Percentiles rank a stretch among this genome's conserved stretches.
These are phyloP conservation scores for Cladosporium sp. DNA, from an alignment of 2,329 filamentous ascomycete genomes.

Conservation along the genomic window DNA sequence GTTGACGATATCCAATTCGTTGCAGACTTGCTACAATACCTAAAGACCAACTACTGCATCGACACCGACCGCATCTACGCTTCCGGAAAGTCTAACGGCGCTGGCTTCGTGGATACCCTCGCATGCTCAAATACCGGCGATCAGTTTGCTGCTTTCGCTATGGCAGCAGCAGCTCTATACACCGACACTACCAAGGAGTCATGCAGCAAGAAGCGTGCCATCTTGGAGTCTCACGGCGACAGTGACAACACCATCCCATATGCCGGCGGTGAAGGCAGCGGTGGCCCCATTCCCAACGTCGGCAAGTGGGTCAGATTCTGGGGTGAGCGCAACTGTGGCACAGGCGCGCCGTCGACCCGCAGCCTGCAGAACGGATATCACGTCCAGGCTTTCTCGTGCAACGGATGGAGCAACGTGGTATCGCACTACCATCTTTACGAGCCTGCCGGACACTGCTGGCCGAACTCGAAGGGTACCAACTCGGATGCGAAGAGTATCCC, in stretches of 20 bases:
- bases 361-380: conserved; percentile 34
- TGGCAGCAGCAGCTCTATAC: conserved; percentile 51
- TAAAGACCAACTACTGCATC: conserved; percentile 48
- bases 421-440: conserved; percentile 43
- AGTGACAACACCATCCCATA: conserved; percentile 43
- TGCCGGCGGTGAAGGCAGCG: conserved; percentile 32
- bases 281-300: conserved; percentile 25
- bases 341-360: conserved; percentile 25
- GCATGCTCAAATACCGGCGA: conserved; percentile 46
- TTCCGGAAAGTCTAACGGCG: conserved; percentile 57
- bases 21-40: conserved; percentile 43
- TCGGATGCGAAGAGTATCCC: conserved; percentile 24
- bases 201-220: conserved; percentile 35
- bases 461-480: conserved; percentile 29
- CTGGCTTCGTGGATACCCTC: conserved; percentile 48
- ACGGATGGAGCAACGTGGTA: conserved; percentile 35
- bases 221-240: conserved; percentile 47
- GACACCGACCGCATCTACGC: conserved; percentile 48
- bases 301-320: conserved; percentile 40
- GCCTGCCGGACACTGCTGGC: conserved; percentile 45
- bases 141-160: conserved; percentile 53
- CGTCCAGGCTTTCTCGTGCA: conserved; percentile 32
- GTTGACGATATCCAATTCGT: conserved; percentile 48
- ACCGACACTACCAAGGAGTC: conserved; percentile 29
- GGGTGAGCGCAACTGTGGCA: conserved; percentile 38